These are phyloP conservation scores for Cordyceps cateniannulata DNA, from an alignment of 2,329 filamentous ascomycete species.

Conservation along the genomic window DNA sequence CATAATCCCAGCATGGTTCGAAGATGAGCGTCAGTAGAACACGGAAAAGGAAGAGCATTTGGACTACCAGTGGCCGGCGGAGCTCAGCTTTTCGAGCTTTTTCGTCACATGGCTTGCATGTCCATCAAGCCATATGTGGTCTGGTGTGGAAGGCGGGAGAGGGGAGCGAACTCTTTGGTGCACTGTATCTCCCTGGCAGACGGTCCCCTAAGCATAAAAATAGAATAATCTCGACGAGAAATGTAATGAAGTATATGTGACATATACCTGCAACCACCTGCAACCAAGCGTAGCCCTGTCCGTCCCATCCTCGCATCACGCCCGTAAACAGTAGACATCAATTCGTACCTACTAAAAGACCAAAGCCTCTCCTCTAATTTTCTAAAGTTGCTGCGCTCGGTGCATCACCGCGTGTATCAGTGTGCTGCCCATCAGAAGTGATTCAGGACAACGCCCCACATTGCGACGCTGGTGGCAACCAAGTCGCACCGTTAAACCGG, in stretches of 20 bases:
- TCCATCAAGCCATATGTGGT: too few species aligned
- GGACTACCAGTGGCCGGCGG: too few species aligned
- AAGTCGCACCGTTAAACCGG: neutral
- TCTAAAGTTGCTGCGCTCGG: neutral
- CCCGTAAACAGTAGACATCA: too few species aligned
- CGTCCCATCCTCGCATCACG: neutral
- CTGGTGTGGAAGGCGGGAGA: neutral
- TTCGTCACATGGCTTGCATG: too few species aligned
- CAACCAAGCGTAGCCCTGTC: too few species aligned
- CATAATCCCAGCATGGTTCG: conserved; percentile 22
- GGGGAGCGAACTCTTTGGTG: neutral
- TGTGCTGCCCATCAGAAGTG: neutral
- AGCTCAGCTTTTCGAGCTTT: too few species aligned
- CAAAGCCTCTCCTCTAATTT: too few species aligned
- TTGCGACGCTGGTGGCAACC: neutral
- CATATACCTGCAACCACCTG: neutral
- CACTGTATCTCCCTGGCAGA: neutral
- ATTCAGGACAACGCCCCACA: conserved; percentile 1
- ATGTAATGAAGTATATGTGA: conserved; percentile 9
- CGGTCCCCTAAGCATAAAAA: neutral
- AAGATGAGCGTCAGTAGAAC: neutral
- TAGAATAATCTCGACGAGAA: conserved; percentile 8
- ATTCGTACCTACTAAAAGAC: neutral
- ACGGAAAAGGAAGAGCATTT: neutral
- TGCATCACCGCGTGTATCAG: neutral